These are phyloP conservation scores for Venturia carpophila DNA, from an alignment of 2,329 filamentous ascomycete species.

Conservation along the genomic window DNA sequence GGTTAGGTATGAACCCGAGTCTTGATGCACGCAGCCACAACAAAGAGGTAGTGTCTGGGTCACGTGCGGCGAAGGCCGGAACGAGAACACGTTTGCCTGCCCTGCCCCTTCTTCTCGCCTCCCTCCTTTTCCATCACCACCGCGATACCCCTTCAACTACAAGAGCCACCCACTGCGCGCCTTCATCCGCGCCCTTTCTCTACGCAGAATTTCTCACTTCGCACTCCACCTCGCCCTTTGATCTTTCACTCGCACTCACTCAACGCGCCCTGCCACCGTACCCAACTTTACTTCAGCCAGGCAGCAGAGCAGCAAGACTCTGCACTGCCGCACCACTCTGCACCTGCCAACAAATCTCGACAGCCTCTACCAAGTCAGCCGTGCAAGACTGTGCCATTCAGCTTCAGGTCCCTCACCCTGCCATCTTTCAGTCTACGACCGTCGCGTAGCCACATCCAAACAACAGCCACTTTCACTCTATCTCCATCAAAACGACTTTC, in stretches of 20 bases:
- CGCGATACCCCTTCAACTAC: background rate
- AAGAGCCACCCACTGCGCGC: background rate
- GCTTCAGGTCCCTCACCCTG: slow-evolving; percentile 19
- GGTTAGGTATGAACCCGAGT: background rate
- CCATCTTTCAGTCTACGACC: slow-evolving; percentile 19
- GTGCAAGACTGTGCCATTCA: slow-evolving; percentile 7
- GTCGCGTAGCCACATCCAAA: slow-evolving; percentile 24
- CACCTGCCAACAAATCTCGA: background rate
- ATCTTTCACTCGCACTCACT: background rate
- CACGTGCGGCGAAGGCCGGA: background rate
- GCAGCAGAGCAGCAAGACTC: background rate
- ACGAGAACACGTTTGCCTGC: background rate
- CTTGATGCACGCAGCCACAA: slow-evolving; percentile 1
- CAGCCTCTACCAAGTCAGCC: background rate
- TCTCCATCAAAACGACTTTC: slow-evolving; percentile 13
- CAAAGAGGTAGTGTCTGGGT: background rate
- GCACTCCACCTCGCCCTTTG: background rate
- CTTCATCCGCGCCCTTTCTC: background rate
- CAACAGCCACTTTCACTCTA: slow-evolving; percentile 15
- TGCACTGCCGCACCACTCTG: slow-evolving; percentile 11
- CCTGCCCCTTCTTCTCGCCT: background rate
- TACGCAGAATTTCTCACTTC: background rate
- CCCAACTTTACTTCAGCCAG: slow-evolving; percentile 1
- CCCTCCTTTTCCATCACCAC: slow-evolving; percentile 2
- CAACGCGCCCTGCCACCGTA: slow-evolving; percentile 4